phyloP scores from a whole-genome alignment of 169 alveolate species.

The Amoebophrya sp. region DNA sequence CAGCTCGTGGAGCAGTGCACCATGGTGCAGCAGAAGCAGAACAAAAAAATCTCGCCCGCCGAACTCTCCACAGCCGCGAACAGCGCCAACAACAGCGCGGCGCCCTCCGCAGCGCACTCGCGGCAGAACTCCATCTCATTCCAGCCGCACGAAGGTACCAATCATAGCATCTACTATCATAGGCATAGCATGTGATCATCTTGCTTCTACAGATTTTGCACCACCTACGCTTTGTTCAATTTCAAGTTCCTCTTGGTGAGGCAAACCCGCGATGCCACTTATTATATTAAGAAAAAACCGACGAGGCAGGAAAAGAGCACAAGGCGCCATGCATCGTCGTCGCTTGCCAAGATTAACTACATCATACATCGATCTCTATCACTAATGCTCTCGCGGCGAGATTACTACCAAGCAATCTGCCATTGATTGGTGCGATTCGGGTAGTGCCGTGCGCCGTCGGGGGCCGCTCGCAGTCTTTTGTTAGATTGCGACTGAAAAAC shows the following conservation, averaged over 20 bases:
- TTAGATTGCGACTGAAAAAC: no score
- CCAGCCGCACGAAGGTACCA: background rate
- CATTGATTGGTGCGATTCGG: no score
- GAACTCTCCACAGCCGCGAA: background rate
- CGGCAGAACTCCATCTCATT: background rate
- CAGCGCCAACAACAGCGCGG: background rate
- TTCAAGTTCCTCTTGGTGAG: background rate
- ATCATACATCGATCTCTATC: no score
- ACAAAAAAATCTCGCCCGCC: background rate
- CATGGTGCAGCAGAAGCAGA: background rate
- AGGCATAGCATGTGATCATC: background rate
- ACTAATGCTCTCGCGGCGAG: no score
- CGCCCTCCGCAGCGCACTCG: background rate
- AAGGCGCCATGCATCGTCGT: no score
- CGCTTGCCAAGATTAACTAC: no score
- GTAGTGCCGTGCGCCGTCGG: no score
- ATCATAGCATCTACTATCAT: background rate
- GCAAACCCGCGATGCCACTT: no score
- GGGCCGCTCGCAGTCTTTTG: no score
- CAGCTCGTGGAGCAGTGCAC: background rate
- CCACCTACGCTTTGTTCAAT: background rate
- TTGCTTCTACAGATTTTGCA: background rate
- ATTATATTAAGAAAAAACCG: no score
- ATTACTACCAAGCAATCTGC: no score
- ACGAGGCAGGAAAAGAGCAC: no score